Conservation (phyloP, 768 basidiomycete genomes). For the Kwoniella heveanensis region DNA sequence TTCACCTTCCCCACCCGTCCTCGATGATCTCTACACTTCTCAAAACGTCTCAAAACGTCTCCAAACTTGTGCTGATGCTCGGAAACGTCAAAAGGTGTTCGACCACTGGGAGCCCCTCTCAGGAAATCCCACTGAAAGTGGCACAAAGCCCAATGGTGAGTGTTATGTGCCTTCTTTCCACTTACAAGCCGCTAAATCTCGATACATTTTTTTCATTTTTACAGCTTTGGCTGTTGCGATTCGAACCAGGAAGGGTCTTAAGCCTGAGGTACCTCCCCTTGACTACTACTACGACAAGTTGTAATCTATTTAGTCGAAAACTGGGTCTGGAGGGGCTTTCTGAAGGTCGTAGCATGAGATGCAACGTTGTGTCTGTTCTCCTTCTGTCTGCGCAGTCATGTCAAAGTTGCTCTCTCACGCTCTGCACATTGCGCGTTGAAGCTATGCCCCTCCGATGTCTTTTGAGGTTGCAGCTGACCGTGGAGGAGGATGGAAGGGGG, state of each 20-base stretch:
- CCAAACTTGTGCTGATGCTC: neutral
- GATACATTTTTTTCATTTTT: conserved; percentile 52
- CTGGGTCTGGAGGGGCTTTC: neutral
- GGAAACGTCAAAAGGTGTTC: conserved; percentile 16
- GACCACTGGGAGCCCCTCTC: conserved; percentile 39
- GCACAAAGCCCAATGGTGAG: conserved; percentile 72
- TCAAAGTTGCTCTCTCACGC: neutral
- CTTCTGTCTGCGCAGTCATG: no score
- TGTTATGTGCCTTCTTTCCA: neutral
- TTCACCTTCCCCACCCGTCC: neutral
- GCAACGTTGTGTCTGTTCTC: conserved; percentile 16
- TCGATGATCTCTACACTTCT: neutral
- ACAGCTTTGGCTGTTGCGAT: conserved; percentile 64
- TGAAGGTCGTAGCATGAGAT: conserved; percentile 5
- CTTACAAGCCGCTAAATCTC: neutral
- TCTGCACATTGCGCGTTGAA: no score
- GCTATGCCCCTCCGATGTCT: no score
- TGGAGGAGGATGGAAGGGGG: no score
- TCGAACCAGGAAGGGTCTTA: conserved; percentile 79
- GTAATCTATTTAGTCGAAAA: conserved; percentile 7
- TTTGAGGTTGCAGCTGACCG: no score
- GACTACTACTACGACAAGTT: conserved; percentile 39
- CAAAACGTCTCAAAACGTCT: conserved; percentile 47
- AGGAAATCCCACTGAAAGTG: conserved; percentile 72
- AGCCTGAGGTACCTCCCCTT: conserved; percentile 41